Evolutionary conservation across 345 rosid species (phyloP).

Genomic region (Combretum micranthum): DNA sequence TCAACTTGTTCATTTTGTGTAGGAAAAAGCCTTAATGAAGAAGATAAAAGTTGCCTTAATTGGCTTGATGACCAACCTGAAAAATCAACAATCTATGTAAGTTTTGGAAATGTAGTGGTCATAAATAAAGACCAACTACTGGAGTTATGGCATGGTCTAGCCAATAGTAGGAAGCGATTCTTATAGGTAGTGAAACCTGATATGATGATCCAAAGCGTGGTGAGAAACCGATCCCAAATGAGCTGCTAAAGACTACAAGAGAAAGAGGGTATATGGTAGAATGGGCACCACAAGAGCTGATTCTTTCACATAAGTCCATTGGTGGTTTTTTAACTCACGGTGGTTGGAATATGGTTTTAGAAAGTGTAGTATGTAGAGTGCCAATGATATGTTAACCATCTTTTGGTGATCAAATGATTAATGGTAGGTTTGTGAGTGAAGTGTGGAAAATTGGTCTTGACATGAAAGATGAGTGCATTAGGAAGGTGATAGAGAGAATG

Average conservation of each 20-base stretch:
- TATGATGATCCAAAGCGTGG: background rate
- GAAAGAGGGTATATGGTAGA: conserved; percentile 17
- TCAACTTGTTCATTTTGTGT: background rate
- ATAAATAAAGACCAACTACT: conserved; percentile 19
- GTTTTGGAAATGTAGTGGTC: conserved; percentile 34
- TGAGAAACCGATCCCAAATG: conserved; percentile 5
- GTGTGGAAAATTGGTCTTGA: conserved; percentile 66
- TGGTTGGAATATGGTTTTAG: conserved; percentile 80
- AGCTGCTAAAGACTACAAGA: conserved; percentile 15
- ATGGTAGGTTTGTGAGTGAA: conserved; percentile 46
- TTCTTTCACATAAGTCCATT: conserved; percentile 34
- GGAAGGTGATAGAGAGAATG: conserved; percentile 40
- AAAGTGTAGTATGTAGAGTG: conserved; percentile 46
- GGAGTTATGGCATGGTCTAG: conserved; percentile 40
- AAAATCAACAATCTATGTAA: conserved; percentile 31
- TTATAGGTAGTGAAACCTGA: conserved; percentile 34
- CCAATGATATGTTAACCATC: conserved; percentile 77
- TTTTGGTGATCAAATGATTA: conserved; percentile 49
- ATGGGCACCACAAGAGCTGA: conserved; percentile 46
- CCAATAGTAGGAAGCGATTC: conserved; percentile 28
- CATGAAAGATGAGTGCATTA: conserved; percentile 54
- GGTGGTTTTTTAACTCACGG: conserved; percentile 64
- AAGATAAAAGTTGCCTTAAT: conserved; percentile 24
- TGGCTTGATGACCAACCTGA: conserved; percentile 42
- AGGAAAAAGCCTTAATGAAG: conserved; percentile 29